Base-by-base conservation (phyloP, 805 yeast genomes). In the Candida michaelii region DNA sequence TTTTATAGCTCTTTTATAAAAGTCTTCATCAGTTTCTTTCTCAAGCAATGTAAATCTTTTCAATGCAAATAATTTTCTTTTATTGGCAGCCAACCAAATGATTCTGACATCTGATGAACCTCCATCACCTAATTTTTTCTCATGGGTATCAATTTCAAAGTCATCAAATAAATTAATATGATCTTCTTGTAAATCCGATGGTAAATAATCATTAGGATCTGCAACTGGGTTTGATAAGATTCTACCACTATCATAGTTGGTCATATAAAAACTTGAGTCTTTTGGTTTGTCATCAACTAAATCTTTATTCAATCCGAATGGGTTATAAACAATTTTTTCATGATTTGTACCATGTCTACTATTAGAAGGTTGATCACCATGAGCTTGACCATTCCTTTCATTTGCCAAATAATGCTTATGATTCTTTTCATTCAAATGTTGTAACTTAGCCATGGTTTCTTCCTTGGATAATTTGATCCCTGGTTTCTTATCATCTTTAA, bases 41-140 rank as follows among this genome's bases (percentile, higher is more conserved):
- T 74, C 60, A 43, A 85, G 74, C 37, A 83, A 60, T 7, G 74
- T 66, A 52, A 85, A 80, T 55, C 78, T 79, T 59, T 85, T 85
- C 54, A 85, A 67, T 0, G 91, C 91, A 59, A 63, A 83, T 5
- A 71, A 49, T 44, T 73, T 70, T 42, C 70, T 71, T 43, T 74
- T 75, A 50, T 69, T 64, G 32, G 56, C 43, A 14, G 54, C 44
- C 19, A 69, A 61, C 42, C 63, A 60, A 39, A 71, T 63, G 38
- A 66, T 54, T 42, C 82, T 68, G 15, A 85, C 89, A 37, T 77
- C 76, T 4, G 88, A 77, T 2, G 85, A 77, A 3, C 90, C 90
- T 36, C 95, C 93, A 42, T 74, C 77, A 2, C 90, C 93, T 39
- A 85, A 59, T 36, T 73, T 76, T 41, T 74, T 73, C 17, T 67